A percentile compares a stretch with the other conserved stretches of the same genome.
Evolutionary conservation across 805 yeast species (phyloP).

Genomic region (Nakazawaea anatomiae): DNA sequence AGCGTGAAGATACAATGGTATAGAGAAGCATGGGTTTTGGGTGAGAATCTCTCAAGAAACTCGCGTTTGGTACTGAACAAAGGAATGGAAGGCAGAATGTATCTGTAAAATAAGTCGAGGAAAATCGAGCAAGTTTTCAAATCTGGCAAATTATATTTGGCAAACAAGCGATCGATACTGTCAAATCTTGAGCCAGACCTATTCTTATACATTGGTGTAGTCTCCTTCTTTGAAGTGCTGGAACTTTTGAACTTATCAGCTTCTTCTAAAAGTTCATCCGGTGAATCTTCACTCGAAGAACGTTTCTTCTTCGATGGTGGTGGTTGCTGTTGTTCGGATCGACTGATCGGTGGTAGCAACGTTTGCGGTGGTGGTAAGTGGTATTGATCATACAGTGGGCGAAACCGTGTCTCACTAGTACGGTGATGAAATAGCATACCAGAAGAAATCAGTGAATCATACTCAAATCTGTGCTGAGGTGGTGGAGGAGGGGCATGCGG

Average conservation of each 20-base stretch:
- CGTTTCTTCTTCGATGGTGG: neutral
- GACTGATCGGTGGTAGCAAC: conserved; percentile 6
- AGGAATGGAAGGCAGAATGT: conserved; percentile 31
- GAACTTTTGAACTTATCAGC: neutral
- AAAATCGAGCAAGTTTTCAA: conserved; percentile 25
- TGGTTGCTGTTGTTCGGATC: neutral
- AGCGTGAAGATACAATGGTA: conserved; percentile 30
- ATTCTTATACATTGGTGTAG: conserved; percentile 9
- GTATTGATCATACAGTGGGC: neutral
- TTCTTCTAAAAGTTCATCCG: neutral
- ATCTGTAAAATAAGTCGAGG: conserved; percentile 34
- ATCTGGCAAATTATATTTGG: conserved; percentile 29
- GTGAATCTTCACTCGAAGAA: neutral
- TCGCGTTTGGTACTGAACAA: conserved; percentile 29
- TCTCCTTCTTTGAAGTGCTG: neutral
- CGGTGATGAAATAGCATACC: conserved; percentile 11
- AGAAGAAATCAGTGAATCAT: conserved; percentile 10
- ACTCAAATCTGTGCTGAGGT: conserved; percentile 3
- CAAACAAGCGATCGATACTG: conserved; percentile 20
- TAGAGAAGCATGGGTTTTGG: conserved; percentile 21
- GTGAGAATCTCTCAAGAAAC: conserved; percentile 23
- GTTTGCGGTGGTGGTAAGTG: conserved; percentile 15
- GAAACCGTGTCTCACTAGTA: conserved; percentile 1
- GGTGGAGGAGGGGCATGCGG: conserved; percentile 20
- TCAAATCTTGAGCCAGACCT: neutral